Base-by-base conservation (phyloP, 1,284 basidiomycete species). In the Apiotrichum gracile region DNA sequence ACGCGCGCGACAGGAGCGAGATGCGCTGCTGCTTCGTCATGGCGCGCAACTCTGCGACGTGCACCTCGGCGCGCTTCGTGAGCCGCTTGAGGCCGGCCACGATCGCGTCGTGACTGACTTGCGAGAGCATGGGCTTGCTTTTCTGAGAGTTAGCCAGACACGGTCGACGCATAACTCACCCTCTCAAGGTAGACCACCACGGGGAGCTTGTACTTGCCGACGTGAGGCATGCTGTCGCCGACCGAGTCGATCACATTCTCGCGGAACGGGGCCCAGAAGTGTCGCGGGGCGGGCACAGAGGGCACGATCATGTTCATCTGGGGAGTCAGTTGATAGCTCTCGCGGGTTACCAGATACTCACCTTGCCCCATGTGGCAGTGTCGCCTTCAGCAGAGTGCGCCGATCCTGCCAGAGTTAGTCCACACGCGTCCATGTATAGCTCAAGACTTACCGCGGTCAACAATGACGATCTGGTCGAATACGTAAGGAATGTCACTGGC, bases 301-400 rank as follows among this genome's bases (percentile, higher is more conserved):
- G 65, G 65, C 10, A 69, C 58, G 24, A 60, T 51, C 22, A 63
- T 66, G 52, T 69, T 70, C 73, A 75, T 75, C 67, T 69, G 50
- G 7, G 17, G 13, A 14, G 31, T 43, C 17, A 43, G 41, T n/a
- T 3, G 19, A n/a, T n/a, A 17, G 17, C 21, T 31, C 7, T 9
- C 26, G 13, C 5, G 9, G 27, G 35, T 52, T 12, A 14, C 25
- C 21, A n/a, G n/a, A 2, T 17, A 44, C 58, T 22, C 37, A 67
- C 67, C 58, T 73, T 73, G 45, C 66, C 70, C 64, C 68, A 68
- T 40, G 58, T 59, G 6, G 52, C 61, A 1, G 58, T 58, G 40
- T 66, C 66, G 13, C 66, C 64, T 7, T 54, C 49, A 14, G 53
- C 52, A 4, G 63, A 56, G 55, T 75, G 73, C 5, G 73, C 67